Evolutionary conservation across 2,329 filamentous ascomycete genomes (phyloP), one percentile per base, ranked within the genome.

Genomic region (Sporothrix mexicana): DNA sequence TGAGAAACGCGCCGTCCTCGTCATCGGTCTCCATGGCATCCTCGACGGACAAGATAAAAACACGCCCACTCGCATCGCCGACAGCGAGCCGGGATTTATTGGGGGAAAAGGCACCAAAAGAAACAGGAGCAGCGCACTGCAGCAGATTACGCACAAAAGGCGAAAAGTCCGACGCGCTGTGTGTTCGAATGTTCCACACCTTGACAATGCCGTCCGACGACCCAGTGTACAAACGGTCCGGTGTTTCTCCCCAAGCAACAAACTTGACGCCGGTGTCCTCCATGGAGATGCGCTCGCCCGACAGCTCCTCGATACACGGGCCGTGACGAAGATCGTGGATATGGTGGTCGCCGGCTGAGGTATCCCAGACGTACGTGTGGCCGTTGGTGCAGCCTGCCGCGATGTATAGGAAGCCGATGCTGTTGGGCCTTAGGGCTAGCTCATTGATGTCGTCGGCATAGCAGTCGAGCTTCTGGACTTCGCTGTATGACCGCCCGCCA

Each of bases 191-290:
- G 74, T 91, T 88, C 89, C 89, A 91, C 1, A 88, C 87, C 74
- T 88, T 90, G 17, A 91, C 83, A 0, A 87, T 82, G 1, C 89
- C 89, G 74, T 91, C 89, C 0, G 89, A 90, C 0, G 87, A 88
- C 0, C 89, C 89, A 0, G 88, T 91, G 75, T 91, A 91, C 59
- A 91, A 84, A 0, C 88, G 84, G 71, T 89, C 87, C 0, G 82
- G 78, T 0, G 85, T 86, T 17, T 82, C 84, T 0, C 88, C 89
- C 89, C 89, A 91, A 3, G 88, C 85, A 0, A 85, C 86, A 75
- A 91, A 91, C 77, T 90, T 91, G 57, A 91, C 87, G 1, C 89
- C 89, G 0, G 87, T 86, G 73, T 91, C 89, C 69, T 88, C 87
- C 9, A 82, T 80, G 73, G 75, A 76, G 53, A 72, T 73, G 2